Conservation (phyloP, 441 rosid genomes). For the Hura crepitans region DNA sequence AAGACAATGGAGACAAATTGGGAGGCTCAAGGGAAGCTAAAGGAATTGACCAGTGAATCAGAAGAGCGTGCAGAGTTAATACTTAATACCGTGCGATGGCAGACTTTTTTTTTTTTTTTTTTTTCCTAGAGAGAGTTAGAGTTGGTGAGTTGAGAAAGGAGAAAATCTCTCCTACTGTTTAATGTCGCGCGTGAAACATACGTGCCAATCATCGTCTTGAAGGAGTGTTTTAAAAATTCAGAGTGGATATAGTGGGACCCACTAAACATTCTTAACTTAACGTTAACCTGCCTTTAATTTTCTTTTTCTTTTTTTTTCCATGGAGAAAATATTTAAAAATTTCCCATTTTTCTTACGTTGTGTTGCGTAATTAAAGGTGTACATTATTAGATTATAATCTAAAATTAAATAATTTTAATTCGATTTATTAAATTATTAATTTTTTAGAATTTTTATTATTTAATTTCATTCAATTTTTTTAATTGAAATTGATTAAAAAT, state of each 20-base stretch:
- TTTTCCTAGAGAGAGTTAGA: background rate
- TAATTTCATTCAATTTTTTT: too few species aligned
- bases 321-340: too few species aligned
- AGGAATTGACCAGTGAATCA: conserved; percentile 12
- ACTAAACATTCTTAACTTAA: conserved; percentile 23
- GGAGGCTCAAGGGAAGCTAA: conserved; percentile 27
- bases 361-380: too few species aligned
- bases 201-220: conserved; percentile 22
- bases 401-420: background rate
- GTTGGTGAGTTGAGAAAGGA: background rate
- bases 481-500: too few species aligned
- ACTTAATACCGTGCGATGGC: background rate
- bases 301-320: background rate
- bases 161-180: conserved; percentile 11
- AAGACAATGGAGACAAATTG: conserved; percentile 15
- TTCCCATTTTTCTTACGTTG: too few species aligned
- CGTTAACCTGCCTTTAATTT: conserved; percentile 9
- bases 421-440: conserved; percentile 22
- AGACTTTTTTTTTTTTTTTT: background rate
- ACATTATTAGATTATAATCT: too few species aligned
- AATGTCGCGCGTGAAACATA: conserved; percentile 24
- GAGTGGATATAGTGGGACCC: conserved; percentile 36
- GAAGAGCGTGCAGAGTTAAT: conserved; percentile 25
- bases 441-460: too few species aligned
- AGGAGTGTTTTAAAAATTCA: background rate